Base-by-base conservation (phyloP, 805 yeast genomes). In the Cyberlindnera mississippiensis region DNA sequence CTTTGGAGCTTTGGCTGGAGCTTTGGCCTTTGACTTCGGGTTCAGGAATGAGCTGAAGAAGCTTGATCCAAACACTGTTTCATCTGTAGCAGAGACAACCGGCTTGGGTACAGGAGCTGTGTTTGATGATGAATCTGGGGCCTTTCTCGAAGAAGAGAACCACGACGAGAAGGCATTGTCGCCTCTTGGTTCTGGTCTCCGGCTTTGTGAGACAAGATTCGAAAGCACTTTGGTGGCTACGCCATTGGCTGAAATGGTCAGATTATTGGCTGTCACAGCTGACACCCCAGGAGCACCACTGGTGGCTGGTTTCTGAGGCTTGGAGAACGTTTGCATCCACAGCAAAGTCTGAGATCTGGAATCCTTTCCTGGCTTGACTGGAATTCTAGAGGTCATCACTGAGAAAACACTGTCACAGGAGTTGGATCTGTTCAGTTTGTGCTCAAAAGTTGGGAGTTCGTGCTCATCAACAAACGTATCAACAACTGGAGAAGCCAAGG, bases 371-470 rank as follows among this genome's bases (percentile, higher is more conserved):
- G 57, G 58, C 5, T 41, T 37, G 11, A 42, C 30, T 9, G 57
- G 58, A 3, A 50, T 45, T 39, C 55, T 52, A 1, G 56, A 34
- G 2, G 50, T 50, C 45, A 53, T 49, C 4, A 46, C 45, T 8
- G 60, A 53, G 40, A 57, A 57, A 11, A 57, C 52, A 30, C 56
- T 50, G 38, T 57, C 60, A 43, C 57, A 56, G 2, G 62, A 57
- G 35, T 53, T 57, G 11, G 62, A 55, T 47, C 62, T 49, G 42
- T 55, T 55, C 35, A 57, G 46, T 22, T 39, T 51, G 35, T 55
- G 61, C 24, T 50, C 54, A 34, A 52, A 56, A 2, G 50, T 44
- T 13, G 56, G 55, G 1, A 38, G 42, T 17, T 44, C 41, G 27
- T 24, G 27, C 11, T 24, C 27, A n/a, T n/a, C n/a, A n/a, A n/a